Evolutionary conservation across 192 early-diverging fungal genomes (phyloP).

Genomic region (Coemansia sp.): DNA sequence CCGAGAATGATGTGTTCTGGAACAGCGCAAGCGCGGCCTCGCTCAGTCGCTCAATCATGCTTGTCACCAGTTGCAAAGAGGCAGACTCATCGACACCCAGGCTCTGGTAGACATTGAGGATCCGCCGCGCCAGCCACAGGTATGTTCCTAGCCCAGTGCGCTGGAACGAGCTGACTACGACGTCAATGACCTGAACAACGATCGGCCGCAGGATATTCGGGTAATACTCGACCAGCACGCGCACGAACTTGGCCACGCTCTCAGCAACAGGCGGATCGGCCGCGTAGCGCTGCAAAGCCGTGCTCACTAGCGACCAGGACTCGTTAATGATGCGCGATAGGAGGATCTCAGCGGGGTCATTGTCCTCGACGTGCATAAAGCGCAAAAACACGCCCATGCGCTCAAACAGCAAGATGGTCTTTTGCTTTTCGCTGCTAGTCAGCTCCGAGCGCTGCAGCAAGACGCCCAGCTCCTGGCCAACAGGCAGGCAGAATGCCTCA

Average conservation of each 20-base stretch:
- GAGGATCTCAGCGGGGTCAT: slow-evolving; percentile 31
- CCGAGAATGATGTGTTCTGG: slow-evolving; percentile 38
- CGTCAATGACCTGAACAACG: slow-evolving; percentile 40
- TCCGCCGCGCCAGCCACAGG: slow-evolving; percentile 75
- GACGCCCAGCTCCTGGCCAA: slow-evolving; percentile 33
- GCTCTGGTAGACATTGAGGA: slow-evolving; percentile 62
- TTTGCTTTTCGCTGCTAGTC: slow-evolving; percentile 5
- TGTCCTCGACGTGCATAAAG: slow-evolving; percentile 31
- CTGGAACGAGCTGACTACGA: slow-evolving; percentile 66
- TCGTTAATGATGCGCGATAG: slow-evolving; percentile 31
- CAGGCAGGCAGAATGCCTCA: slow-evolving; percentile 47
- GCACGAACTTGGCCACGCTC: slow-evolving; percentile 43
- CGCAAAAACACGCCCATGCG: slow-evolving; percentile 49
- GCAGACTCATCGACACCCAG: slow-evolving; percentile 46
- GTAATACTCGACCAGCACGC: slow-evolving; percentile 40
- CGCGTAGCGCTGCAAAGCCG: slow-evolving; percentile 26
- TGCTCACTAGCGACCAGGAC: slow-evolving; percentile 29
- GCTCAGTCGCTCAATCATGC: slow-evolving; percentile 66
- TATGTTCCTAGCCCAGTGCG: slow-evolving; percentile 65
- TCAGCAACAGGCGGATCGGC: slow-evolving; percentile 34
- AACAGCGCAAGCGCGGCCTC: slow-evolving; percentile 64
- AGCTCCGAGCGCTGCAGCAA: slow-evolving; percentile 32
- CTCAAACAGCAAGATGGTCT: slow-evolving; percentile 36
- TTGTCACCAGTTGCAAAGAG: slow-evolving; percentile 53
- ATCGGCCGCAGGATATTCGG: slow-evolving; percentile 18